phyloP scores from a whole-genome alignment of 179 eudicot genomes.

The Beta lomatogona region DNA sequence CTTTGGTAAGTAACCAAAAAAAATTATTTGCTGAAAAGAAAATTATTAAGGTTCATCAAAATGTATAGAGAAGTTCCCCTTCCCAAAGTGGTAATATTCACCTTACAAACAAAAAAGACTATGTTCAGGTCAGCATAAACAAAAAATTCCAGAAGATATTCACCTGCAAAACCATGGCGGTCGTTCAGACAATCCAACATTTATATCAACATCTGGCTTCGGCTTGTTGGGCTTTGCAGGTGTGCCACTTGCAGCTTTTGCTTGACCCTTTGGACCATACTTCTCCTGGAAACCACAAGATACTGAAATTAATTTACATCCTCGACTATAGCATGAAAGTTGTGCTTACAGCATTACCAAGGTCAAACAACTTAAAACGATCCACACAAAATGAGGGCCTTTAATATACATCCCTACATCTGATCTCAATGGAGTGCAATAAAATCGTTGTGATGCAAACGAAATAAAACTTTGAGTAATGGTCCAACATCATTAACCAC shows the following conservation, averaged over 20 bases:
- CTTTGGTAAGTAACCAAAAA: too few species aligned
- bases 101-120: not conserved
- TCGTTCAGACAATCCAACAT: slow-evolving; percentile 78
- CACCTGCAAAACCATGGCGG: slow-evolving; percentile 96
- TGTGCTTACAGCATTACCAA: not conserved
- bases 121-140: too few species aligned
- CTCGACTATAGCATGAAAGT: not conserved
- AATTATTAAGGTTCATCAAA: not conserved
- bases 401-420: not conserved
- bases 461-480: not conserved
- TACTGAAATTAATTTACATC: not conserved
- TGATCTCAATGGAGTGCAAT: not conserved
- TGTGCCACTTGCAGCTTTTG: slow-evolving; percentile 46
- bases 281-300: slow-evolving; percentile 58
- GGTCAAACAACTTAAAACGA: not conserved
- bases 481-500: not conserved
- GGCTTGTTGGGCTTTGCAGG: slow-evolving; percentile 55
- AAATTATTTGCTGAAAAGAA: too few species aligned
- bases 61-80: not conserved
- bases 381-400: not conserved
- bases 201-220: slow-evolving; percentile 77
- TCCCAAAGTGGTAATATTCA: too few species aligned
- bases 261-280: slow-evolving; percentile 95
- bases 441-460: not conserved
- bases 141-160: not conserved